These are phyloP conservation scores for Kwoniella bestiolae DNA, from an alignment of 768 basidiomycete genomes.

Conservation along the genomic window DNA sequence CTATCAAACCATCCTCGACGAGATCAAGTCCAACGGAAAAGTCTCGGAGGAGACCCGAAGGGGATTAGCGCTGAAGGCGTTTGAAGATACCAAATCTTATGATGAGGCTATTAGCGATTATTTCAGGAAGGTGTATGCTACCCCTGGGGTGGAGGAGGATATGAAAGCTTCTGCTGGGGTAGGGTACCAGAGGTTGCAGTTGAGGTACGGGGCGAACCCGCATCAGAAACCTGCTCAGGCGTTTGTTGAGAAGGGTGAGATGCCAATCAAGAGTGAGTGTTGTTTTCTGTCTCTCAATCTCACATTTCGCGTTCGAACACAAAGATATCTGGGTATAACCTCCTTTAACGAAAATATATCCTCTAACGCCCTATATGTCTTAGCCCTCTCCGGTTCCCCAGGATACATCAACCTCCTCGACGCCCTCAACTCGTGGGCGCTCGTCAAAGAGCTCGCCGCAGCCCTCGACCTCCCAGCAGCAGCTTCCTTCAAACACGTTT, in stretches of 20 bases:
- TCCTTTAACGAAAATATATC: too few species aligned
- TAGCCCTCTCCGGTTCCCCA: constrained; percentile 89
- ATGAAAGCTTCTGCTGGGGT: constrained; percentile 64
- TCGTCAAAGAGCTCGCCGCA: constrained; percentile 90
- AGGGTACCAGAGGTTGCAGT: constrained; percentile 77
- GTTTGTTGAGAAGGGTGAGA: constrained; percentile 80
- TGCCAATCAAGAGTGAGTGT: constrained; percentile 86
- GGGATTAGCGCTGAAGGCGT: constrained; percentile 91
- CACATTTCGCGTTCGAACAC: too few species aligned
- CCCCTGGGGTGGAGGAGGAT: constrained; percentile 67
- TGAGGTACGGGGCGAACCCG: constrained; percentile 96
- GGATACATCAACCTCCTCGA: constrained; percentile 99
- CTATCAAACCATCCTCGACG: constrained; percentile 77
- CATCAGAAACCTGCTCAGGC: constrained; percentile 99
- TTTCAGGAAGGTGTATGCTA: constrained; percentile 94
- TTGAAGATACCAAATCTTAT: constrained; percentile 93
- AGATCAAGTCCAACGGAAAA: constrained; percentile 73
- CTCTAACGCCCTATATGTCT: too few species aligned
- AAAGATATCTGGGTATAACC: too few species aligned
- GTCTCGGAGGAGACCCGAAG: constrained; percentile 73
- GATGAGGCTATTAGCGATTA: constrained; percentile 95
- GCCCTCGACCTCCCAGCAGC: constrained; percentile 89
- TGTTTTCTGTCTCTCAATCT: too few species aligned
- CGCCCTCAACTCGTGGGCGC: constrained; percentile 93
- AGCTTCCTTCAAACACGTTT: constrained; percentile 99